Evolutionary conservation across 2,329 filamentous ascomycete genomes (phyloP), one percentile per base, ranked within the genome.

Genomic region (Colletotrichum liriopes): DNA sequence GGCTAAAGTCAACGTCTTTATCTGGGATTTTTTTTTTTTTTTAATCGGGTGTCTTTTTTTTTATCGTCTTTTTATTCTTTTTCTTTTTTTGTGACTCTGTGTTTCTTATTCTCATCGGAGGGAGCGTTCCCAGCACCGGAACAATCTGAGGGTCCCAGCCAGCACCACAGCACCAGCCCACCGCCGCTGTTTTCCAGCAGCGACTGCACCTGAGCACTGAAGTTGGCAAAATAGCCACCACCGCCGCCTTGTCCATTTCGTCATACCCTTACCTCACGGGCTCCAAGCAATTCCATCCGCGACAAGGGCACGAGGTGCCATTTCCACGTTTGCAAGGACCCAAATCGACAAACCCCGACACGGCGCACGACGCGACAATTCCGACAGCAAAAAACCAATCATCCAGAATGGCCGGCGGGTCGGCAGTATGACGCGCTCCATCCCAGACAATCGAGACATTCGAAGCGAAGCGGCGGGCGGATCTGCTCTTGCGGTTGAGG

Each of bases 321-420:
- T 39, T 49, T 52, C 45, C 52, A 39, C 60, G 32, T 39, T 51
- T n/a, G 9, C 32, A 29, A 61, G 29, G 45, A 41, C 45, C 59
- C 12, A 18, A 55, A 55, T 41, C 54, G 54, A 45, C 62, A 35
- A 35, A 16, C 56, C 12, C 51, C 51, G 23, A 16, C 20, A 16
- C 16, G 47, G 5, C 23, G 29, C 51, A n/a, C 51, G 8, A 37
- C 52, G 23, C 32, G 14, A 23, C 32, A 23, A 14, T 35, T 56
- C 20, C n/a, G 11, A 23, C 12, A 16, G 32, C 32, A 20, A 41
- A 16, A 23, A 23, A 11, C 5, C 32, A 47, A 68, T 23, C 23
- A 45, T 51, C 59, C 59, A 67, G 58, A 26, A 72, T 69, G 69
- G 69, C 69, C 69, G 65, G 59, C 65, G 65, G 69, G 69, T 72